Percentiles rank a stretch among this genome's conserved stretches.
Conservation (phyloP, 1,284 basidiomycete species). For the Rhodotorula sp. region DNA sequence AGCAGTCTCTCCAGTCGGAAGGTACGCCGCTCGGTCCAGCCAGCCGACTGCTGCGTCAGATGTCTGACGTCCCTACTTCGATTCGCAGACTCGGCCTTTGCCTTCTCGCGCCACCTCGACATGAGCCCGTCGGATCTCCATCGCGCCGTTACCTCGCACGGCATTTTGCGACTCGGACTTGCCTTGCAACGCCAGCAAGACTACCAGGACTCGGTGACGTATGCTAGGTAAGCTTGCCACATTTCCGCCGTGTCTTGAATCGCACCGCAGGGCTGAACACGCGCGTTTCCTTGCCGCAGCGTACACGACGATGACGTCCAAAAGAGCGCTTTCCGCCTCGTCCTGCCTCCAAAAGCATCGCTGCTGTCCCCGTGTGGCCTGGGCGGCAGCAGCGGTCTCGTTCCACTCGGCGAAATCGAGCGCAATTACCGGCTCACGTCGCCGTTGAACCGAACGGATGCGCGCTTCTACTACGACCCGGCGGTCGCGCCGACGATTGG, state of each 20-base stretch:
- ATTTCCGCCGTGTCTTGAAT: too few relatives aligned
- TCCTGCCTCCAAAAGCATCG: conserved; percentile 3
- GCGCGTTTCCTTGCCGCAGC: not conserved
- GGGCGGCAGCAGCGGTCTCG: conserved; percentile 52
- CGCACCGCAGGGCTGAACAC: not conserved
- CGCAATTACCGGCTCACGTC: conserved; percentile 66
- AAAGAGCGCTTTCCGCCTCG: not conserved
- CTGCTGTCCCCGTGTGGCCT: conserved; percentile 19
- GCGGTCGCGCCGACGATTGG: conserved; percentile 82
- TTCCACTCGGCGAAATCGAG: conserved; percentile 64
- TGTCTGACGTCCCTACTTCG: not conserved
- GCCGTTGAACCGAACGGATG: conserved; percentile 71
- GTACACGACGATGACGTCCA: conserved; percentile 3
- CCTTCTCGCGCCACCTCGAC: conserved; percentile 71
- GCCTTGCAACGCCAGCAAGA: conserved; percentile 27
- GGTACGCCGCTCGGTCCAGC: conserved; percentile 53
- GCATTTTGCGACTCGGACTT: conserved; percentile 29
- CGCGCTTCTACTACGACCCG: conserved; percentile 78
- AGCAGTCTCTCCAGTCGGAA: conserved; percentile 65
- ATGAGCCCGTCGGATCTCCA: conserved; percentile 62
- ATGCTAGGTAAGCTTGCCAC: not conserved
- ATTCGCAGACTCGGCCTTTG: conserved; percentile 57
- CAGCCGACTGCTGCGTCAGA: not conserved
- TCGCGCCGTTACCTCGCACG: conserved; percentile 59
- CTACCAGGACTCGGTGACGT: not conserved